These are phyloP conservation scores for Citrus unshiu DNA, from an alignment of 345 rosid species.

Conservation along the genomic window DNA sequence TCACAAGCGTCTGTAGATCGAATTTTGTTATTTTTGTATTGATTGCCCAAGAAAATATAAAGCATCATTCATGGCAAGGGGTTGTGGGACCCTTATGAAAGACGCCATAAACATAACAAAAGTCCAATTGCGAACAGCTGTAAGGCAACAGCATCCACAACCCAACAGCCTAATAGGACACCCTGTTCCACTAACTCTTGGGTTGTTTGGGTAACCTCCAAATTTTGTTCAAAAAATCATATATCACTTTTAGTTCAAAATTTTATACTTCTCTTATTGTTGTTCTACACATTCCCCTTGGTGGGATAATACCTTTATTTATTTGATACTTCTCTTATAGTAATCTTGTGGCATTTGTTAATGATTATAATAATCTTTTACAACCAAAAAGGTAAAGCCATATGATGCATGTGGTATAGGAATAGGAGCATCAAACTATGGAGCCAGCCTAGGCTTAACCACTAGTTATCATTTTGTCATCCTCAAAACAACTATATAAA, in stretches of 20 bases:
- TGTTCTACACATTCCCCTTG: too few species aligned
- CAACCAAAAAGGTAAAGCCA: background rate
- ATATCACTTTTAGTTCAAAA: too few species aligned
- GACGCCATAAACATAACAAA: too few species aligned
- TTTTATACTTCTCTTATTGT: too few species aligned
- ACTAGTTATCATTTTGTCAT: background rate
- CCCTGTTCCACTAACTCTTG: background rate
- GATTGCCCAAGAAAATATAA: background rate
- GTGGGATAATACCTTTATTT: too few species aligned
- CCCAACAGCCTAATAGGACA: background rate
- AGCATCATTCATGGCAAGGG: background rate
- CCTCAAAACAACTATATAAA: background rate
- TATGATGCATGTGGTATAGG: background rate
- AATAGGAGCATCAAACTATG: background rate
- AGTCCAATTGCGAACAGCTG: background rate
- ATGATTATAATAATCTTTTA: background rate
- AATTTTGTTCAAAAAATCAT: too few species aligned
- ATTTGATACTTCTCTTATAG: too few species aligned
- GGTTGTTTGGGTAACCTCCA: background rate
- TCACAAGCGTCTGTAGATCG: background rate
- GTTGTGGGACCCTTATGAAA: background rate
- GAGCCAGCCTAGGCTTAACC: constrained; percentile 3
- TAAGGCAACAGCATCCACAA: background rate
- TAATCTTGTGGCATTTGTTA: too few species aligned
- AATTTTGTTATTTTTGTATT: background rate